A percentile compares a stretch with the other conserved stretches of the same genome.
These are phyloP conservation scores for Biscogniauxia sp. DNA, from an alignment of 2,329 filamentous ascomycete species.

Conservation along the genomic window DNA sequence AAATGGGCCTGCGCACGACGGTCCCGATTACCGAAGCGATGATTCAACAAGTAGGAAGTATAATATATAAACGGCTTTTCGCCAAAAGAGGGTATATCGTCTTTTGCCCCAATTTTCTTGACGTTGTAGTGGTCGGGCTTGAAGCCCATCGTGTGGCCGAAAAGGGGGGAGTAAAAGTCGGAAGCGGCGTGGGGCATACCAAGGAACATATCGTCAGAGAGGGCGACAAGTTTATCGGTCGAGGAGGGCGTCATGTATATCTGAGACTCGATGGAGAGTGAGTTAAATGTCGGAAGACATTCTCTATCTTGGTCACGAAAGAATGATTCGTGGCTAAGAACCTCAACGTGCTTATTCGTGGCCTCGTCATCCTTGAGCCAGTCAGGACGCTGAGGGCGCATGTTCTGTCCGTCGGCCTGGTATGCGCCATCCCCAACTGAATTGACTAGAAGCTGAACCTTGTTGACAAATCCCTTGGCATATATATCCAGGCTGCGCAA, in stretches of 20 bases:
- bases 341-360: conserved; percentile 33
- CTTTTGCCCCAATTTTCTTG: conserved; percentile 25
- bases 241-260: conserved; percentile 41
- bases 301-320: conserved; percentile 36
- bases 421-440: conserved; percentile 31
- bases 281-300: conserved; percentile 45
- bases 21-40: conserved; percentile 43
- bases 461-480: conserved; percentile 39
- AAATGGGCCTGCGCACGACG: conserved; percentile 43
- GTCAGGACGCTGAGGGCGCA: conserved; percentile 33
- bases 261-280: conserved; percentile 42
- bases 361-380: conserved; percentile 36
- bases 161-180: conserved; percentile 43
- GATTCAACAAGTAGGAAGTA: conserved; percentile 43
- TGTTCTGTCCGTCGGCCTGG: conserved; percentile 20
- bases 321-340: conserved; percentile 41
- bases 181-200: conserved; percentile 41
- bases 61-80: conserved; percentile 45
- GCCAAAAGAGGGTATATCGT: conserved; percentile 38
- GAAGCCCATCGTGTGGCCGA: conserved; percentile 42
- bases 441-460: conserved; percentile 43
- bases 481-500: conserved; percentile 41
- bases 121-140: conserved; percentile 41
- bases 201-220: conserved; percentile 45
- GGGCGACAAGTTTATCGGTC: conserved; percentile 39